Base-by-base conservation (phyloP, 2,329 filamentous ascomycete genomes). In the Microsporum ferrugineum region DNA sequence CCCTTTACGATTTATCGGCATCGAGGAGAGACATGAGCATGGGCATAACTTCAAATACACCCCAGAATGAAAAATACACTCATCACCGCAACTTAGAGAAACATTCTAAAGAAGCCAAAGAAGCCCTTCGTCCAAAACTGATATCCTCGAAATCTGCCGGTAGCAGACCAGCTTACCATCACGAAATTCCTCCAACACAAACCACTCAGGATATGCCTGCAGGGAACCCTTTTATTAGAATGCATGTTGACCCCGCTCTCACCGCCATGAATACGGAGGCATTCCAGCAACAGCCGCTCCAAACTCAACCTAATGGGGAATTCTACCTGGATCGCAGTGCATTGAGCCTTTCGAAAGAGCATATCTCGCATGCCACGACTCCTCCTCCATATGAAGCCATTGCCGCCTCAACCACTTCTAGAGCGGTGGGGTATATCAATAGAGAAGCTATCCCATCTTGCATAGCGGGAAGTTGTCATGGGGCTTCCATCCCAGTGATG, bases 1-100 rank as follows among this genome's bases (percentile, higher is more conserved):
- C 81, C 0, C 76, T 87, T 27, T 86, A 85, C 68, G 82, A 85
- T 66, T 73, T 87, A n/a, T 85, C 82, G 3, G 74, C 79, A 58
- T 81, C 80, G 33, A 76, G 82, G 31, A 76, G 79, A 63, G 75
- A 78, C n/a, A 73, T 76, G 72, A 72, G 68, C 43, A 71, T 71
- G 61, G 73, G 66, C 60, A 74, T 75, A 70, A 68, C 69, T 23
- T 71, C 71, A 14, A 68, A 64, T 60, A 69, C 67, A 36, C 69
- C 71, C 57, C 38, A 45, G 65, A 66, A 34, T 64, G 66, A n/a
- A 68, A 55, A 68, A 62, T 69, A 4, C 34, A n/a, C 14, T 36
- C 57, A 53, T 69, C 73, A 53, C 71, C 73, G 51, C 66, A 70
- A 12, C 3, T 70, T 71, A 14, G 34, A 39, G 8, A 43, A 49